Percentiles rank a stretch among this genome's conserved stretches.
These are phyloP conservation scores for Volvariella volvacea DNA, from an alignment of 1,284 basidiomycete species.

Conservation along the genomic window DNA sequence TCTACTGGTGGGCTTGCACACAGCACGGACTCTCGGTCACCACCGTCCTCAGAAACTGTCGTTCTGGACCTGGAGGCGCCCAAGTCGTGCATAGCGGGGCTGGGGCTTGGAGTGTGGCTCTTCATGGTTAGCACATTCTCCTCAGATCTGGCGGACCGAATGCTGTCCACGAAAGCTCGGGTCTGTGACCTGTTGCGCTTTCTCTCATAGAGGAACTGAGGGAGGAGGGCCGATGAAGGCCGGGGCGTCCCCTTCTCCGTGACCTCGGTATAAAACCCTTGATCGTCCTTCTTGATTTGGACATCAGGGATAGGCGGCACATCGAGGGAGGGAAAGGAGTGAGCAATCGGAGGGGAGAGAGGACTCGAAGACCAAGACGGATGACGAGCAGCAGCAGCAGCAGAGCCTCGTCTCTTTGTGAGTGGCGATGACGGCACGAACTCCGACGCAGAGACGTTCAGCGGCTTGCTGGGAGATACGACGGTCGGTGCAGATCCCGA, in stretches of 20 bases:
- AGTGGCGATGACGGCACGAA: conserved; percentile 19
- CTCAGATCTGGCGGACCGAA: conserved; percentile 21
- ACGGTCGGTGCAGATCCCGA: conserved; percentile 16
- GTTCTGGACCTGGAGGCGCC: conserved; percentile 20
- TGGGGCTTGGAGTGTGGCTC: conserved; percentile 26
- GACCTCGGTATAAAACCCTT: conserved; percentile 32
- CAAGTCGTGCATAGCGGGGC: conserved; percentile 18
- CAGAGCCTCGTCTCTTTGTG: conserved; percentile 4
- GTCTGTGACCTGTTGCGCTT: conserved; percentile 35
- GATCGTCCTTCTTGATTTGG: conserved; percentile 35
- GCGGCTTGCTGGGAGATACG: conserved; percentile 25
- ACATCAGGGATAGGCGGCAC: conserved; percentile 21
- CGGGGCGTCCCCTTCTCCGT: conserved; percentile 16
- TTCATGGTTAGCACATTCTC: conserved; percentile 10
- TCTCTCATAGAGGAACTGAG: conserved; percentile 33
- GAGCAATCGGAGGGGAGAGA: conserved; percentile 18
- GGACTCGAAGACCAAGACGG: conserved; percentile 11
- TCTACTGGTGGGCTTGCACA: conserved; percentile 22
- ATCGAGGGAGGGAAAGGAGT: conserved; percentile 33
- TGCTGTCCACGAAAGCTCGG: conserved; percentile 37
- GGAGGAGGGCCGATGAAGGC: conserved; percentile 22
- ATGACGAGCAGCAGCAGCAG: no score
- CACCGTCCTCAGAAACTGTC: conserved; percentile 27
- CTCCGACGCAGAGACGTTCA: conserved; percentile 35
- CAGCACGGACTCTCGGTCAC: conserved; percentile 15